Conservation (phyloP, 139 green algal species). For the Chlamydomonas applanata region DNA sequence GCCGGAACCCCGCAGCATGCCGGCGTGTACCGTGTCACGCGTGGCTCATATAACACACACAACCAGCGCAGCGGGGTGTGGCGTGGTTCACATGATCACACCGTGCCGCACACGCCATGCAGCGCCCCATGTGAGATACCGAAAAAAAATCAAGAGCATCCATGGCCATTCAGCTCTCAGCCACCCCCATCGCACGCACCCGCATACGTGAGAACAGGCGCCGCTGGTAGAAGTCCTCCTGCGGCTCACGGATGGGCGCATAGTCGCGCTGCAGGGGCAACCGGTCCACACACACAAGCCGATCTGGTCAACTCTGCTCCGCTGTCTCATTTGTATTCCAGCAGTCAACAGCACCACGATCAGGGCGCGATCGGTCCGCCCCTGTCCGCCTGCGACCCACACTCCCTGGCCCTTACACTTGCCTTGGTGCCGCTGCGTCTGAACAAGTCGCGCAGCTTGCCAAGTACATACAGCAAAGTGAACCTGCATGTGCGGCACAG, state of each 20-base stretch:
- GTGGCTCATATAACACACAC: not conserved
- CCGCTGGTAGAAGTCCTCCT: constrained; percentile 95
- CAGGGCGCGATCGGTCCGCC: too few relatives aligned
- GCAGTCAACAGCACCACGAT: too few relatives aligned
- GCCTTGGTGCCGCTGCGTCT: constrained; percentile 36
- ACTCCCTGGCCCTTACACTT: too few relatives aligned
- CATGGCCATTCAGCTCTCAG: too few relatives aligned
- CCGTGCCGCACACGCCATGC: too few relatives aligned
- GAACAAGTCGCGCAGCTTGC: constrained; percentile 80
- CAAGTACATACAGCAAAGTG: constrained; percentile 72
- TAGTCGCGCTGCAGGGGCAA: constrained; percentile 53
- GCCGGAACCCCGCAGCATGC: not conserved
- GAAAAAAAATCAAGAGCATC: too few relatives aligned
- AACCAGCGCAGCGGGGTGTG: too few relatives aligned
- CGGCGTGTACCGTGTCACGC: not conserved
- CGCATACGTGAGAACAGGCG: constrained; percentile 87
- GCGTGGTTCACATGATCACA: too few relatives aligned
- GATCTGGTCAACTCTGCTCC: not conserved
- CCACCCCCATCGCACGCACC: constrained; percentile 35
- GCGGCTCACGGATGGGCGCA: constrained; percentile 81
- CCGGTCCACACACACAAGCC: not conserved
- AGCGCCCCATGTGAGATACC: too few relatives aligned
- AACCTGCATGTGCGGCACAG: constrained; percentile 36
- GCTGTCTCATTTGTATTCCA: not conserved
- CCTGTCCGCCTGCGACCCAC: too few relatives aligned